Evolutionary conservation across 2,329 filamentous ascomycete species (phyloP), one percentile per base, ranked within the genome.

Genomic region (Chaetomium sp.): DNA sequence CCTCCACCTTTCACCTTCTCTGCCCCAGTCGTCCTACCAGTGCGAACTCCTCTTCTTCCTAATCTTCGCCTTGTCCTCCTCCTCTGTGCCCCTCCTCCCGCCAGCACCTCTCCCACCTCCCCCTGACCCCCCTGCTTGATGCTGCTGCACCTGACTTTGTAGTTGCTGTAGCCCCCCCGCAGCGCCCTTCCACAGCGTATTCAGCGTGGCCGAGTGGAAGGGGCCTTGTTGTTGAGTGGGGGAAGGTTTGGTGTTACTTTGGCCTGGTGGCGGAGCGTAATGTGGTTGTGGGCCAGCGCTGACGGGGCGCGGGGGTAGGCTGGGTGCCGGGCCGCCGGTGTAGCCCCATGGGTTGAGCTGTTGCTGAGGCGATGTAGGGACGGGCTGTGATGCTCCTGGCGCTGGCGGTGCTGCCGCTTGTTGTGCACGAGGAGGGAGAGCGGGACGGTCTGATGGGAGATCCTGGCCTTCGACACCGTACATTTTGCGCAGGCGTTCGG

Each of bases 401-500:
- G 45, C 12, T 34, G 49, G 12, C 10, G 37, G 47, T 3, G 52
- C 54, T 6, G 11, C 50, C 4, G 34, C 27, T 10, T 50, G 52
- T n/a, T 11, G 11, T 11, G 40, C 40, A 14, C 55, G 52, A 0
- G 59, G 59, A 0, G 56, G 54, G 1, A 58, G 42, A 4, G 59
- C 33, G 4, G 61, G 54, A 41, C 52, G 43, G 37, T 6, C 63
- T 43, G 62, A 71, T 58, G 63, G 72, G 34, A 71, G 59, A 2
- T 70, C 68, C 64, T 79, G 76, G 0, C 76, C 75, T 50, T 77
- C 71, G 46, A 82, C 75, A 48, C 88, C 87, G 64, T 89, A 91
- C 63, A 86, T 70, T 62, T 76, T 81, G 27, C 82, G 76, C 38
- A 99, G 74, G 1, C 91, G 79, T 68, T 94, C 89, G 0, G 94